Base-by-base conservation (phyloP, 331 rosid genomes). In the Acacia concinna region DNA sequence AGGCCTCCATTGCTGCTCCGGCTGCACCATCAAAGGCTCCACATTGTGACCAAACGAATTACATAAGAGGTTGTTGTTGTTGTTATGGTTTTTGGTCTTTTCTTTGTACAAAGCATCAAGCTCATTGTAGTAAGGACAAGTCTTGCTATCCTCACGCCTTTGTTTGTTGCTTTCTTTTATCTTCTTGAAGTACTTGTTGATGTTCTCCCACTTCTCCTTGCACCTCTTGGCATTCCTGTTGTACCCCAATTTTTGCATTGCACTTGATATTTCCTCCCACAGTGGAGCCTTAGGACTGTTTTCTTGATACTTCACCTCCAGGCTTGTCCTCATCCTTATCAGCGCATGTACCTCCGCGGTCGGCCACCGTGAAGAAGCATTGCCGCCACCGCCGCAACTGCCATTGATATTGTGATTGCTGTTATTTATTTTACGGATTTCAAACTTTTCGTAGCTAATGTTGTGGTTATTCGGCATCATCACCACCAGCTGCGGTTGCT, bases 141-240 rank as follows among this genome's bases (percentile, higher is more conserved):
- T 90, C 49, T 90, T 92, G 0, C 93, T 88, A 80, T 84, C 91
- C 31, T 84, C 86, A 13, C 80, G 83, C 67, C 90, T 76, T 21
- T 60, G 64, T 74, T 75, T 90, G 82, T 79, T 84, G 52, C 86
- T 87, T 31, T 85, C 93, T 71, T 85, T 92, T 38, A 90, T 90
- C 76, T 88, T 92, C 89, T 90, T 92, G 86, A 82, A 92, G 80
- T 92, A 92, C 79, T 90, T 90, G 89, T 90, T 92, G 65, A 92
- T 92, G 80, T 90, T 92, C 81, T 92, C 95, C 93, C 97, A 92
- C 51, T 92, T 92, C 86, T 92, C 95, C 62, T 92, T 92, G 89
- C 97, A 92, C 51, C 94, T 88, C 85, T 88, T 92, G 0, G 97
- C 46, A 46, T 63, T 92, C 66, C 93, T 69, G n/a, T 80, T 73